A percentile compares a stretch with the other conserved stretches of the same genome.
Conservation (phyloP, 192 early-diverging fungal species). For the Rhizoclosmatium sp. region DNA sequence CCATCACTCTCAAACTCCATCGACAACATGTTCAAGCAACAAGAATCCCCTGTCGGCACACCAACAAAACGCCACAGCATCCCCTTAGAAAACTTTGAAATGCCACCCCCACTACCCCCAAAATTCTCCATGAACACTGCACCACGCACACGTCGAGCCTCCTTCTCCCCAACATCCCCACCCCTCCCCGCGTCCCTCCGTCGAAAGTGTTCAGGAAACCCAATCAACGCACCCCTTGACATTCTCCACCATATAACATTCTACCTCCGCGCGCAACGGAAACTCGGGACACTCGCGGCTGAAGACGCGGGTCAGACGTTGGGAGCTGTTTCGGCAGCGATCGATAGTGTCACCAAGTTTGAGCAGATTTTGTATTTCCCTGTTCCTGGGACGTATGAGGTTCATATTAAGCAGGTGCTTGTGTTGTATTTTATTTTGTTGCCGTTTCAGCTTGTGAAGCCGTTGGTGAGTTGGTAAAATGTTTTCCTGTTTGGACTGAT, state of each 20-base stretch:
- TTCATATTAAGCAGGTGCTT: constrained; percentile 80
- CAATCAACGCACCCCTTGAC: constrained; percentile 52
- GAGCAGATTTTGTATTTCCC: constrained; percentile 64
- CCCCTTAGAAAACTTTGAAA: background rate
- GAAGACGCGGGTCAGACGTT: constrained; percentile 40
- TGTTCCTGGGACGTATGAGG: constrained; percentile 81
- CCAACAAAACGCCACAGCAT: background rate
- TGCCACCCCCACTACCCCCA: background rate
- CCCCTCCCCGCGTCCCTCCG: background rate
- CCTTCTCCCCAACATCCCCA: background rate
- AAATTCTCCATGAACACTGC: background rate
- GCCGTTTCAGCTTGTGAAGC: constrained; percentile 75
- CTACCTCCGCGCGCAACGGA: constrained; percentile 43
- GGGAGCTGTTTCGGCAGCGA: constrained; percentile 35
- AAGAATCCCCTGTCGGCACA: background rate
- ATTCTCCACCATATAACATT: constrained; percentile 46
- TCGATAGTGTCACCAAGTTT: constrained; percentile 49
- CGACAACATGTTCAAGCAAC: background rate
- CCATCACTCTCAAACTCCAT: background rate
- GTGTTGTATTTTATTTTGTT: constrained; percentile 72
- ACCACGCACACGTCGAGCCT: background rate
- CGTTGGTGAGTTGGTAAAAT: background rate
- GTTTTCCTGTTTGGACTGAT: background rate
- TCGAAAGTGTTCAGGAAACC: constrained; percentile 15
- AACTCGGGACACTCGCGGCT: constrained; percentile 19